Conservation (phyloP, 179 eudicot species). For the Actinidia chinensis region DNA sequence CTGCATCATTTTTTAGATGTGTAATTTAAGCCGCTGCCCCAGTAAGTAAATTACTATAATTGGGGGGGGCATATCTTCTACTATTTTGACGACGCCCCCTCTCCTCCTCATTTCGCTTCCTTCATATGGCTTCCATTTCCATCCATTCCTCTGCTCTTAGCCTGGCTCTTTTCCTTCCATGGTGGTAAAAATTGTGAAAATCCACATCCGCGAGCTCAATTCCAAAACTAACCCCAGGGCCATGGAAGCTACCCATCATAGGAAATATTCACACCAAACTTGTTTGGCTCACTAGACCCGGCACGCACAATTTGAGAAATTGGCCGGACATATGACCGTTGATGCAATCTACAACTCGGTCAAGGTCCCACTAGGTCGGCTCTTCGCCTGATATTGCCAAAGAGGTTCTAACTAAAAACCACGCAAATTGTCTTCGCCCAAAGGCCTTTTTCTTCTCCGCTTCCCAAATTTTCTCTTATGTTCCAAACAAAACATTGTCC, state of each 20-base stretch:
- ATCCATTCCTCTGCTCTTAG: no score
- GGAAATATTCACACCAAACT: constrained; percentile 21
- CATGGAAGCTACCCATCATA: constrained; percentile 15
- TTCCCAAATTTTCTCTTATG: not conserved
- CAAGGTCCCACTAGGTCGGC: constrained; percentile 4
- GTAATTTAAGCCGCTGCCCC: no score
- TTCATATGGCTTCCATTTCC: no score
- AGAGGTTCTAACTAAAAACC: constrained; percentile 15
- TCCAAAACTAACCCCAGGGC: not conserved
- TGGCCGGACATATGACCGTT: constrained; percentile 13
- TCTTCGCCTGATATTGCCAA: constrained; percentile 16
- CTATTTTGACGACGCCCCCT: no score
- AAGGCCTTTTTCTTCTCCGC: constrained; percentile 12
- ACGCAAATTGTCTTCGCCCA: constrained; percentile 17
- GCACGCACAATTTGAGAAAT: constrained; percentile 4
- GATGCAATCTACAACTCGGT: constrained; percentile 9
- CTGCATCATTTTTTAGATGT: no score
- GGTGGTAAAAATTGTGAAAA: no score
- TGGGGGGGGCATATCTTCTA: no score
- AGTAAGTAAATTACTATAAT: no score
- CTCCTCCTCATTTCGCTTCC: no score
- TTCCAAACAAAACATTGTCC: not conserved
- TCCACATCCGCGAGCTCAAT: not conserved
- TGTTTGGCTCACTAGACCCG: not conserved
- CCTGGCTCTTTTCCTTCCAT: no score